Evolutionary conservation across 208 protist genomes (phyloP), one percentile per base, ranked within the genome.

Genomic region (Crithidia expoeki): DNA sequence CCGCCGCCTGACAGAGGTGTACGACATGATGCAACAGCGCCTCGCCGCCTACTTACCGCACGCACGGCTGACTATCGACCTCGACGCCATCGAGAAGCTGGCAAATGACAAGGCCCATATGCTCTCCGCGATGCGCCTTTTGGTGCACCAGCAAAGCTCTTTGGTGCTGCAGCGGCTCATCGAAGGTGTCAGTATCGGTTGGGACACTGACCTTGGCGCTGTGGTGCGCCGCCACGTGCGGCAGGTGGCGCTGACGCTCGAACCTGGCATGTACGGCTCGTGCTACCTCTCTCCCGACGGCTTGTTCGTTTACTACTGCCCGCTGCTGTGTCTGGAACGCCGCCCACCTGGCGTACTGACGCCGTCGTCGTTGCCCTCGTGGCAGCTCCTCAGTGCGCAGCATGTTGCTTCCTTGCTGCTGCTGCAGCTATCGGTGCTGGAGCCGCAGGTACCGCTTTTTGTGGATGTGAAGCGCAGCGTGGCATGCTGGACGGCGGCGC

Each of bases 91-190:
- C 30, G 69, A 80, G 56, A 50, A 51, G 62, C 69, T 72, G 14
- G 67, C 59, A 10, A 58, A 33, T 23, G 72, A 94, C 69, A 72
- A 66, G 12, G 89, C 89, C 28, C 68, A 80, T 62, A 19, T 85
- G 61, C 67, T 94, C 6, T 86, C 86, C 0, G 69, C 86, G 57
- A 68, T 94, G 51, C 85, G 78, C 12, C 42, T 94, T n/a, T 71
- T 96, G n/a, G 78, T 79, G 52, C 72, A 90, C 55, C 62, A 79
- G 38, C 68, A 85, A 44, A 87, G 92, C 67, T 55, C 75, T 28
- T 74, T 81, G 55, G 87, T 94, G 12, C 78, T 96, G 61, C 80
- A 94, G 74, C 85, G 81, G 21, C 72, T 96, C 12, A 68, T 94
- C 17, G 82, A 88, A 25, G 85, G 89, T 4, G 70, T 92, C 46